Evolutionary conservation across 495 filamentous ascomycete species (phyloP).

Genomic region (Xylaria cubensis): DNA sequence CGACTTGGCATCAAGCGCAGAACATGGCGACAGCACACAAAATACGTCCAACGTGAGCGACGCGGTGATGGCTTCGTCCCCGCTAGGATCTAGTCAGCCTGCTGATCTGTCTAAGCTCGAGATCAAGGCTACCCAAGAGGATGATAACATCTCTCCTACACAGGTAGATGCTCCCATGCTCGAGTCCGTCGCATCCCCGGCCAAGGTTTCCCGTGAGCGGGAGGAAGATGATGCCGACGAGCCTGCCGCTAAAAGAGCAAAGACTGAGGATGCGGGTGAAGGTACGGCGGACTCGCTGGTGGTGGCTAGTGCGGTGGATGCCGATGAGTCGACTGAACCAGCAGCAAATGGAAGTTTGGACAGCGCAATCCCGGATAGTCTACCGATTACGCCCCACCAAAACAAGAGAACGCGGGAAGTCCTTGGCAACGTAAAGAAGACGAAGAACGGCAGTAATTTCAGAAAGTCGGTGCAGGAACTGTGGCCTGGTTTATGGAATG

Average conservation of each 20-base stretch:
- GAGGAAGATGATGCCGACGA: slow-evolving; percentile 76
- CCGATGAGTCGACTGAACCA: slow-evolving; percentile 8
- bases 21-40: slow-evolving; percentile 35
- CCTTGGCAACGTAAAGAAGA: slow-evolving; percentile 79
- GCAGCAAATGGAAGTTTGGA: slow-evolving; percentile 36
- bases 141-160: slow-evolving; percentile 26
- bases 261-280: slow-evolving; percentile 54
- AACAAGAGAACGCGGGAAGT: slow-evolving; percentile 54
- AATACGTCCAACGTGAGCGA: slow-evolving; percentile 39
- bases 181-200: slow-evolving; percentile 38
- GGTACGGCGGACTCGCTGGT: slow-evolving; percentile 36
- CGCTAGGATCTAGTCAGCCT: slow-evolving; percentile 34
- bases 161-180: slow-evolving; percentile 47
- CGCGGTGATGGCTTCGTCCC: slow-evolving; percentile 33
- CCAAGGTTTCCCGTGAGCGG: slow-evolving; percentile 71
- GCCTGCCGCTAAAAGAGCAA: slow-evolving; percentile 78
- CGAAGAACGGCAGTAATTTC: slow-evolving; percentile 76
- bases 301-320: slow-evolving; percentile 29
- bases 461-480: slow-evolving; percentile 68
- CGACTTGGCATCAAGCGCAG: slow-evolving; percentile 19
- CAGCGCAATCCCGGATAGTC: slow-evolving; percentile 33
- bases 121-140: slow-evolving; percentile 37
- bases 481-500: slow-evolving; percentile 58
- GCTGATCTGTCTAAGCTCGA: slow-evolving; percentile 41
- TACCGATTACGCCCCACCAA: slow-evolving; percentile 54